Conservation (phyloP, 257 asterid species). For the Solanum etuberosum region DNA sequence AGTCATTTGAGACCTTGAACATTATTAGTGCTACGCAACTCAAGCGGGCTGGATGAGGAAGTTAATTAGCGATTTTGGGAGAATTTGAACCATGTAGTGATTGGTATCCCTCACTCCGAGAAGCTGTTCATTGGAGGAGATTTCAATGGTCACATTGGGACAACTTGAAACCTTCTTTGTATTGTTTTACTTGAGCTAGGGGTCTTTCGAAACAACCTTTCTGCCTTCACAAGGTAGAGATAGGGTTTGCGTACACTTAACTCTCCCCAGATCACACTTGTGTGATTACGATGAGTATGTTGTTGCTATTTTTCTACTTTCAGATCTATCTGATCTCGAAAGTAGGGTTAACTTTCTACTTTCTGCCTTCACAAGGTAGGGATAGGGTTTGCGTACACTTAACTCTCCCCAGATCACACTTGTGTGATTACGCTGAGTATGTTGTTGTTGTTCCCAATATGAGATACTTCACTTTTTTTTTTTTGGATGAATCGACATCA, state of each 20-base stretch:
- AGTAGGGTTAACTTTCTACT: background rate
- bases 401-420: background rate
- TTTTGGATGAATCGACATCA: background rate
- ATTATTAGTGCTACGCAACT: background rate
- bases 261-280: background rate
- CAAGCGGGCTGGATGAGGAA: background rate
- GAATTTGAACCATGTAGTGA: background rate
- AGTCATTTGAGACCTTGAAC: background rate
- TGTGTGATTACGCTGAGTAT: background rate
- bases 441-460: background rate
- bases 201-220: background rate
- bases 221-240: background rate
- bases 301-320: background rate
- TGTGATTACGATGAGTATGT: background rate
- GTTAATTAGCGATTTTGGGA: background rate
- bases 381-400: background rate
- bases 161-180: background rate
- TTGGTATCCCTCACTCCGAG: background rate
- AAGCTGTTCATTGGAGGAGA: background rate
- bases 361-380: background rate
- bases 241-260: background rate
- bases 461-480: background rate
- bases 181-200: background rate
- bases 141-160: background rate
- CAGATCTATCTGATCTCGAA: background rate